Evolutionary conservation across 2,329 filamentous ascomycete genomes (phyloP).

Genomic region (Chaetomiaceae sp.): DNA sequence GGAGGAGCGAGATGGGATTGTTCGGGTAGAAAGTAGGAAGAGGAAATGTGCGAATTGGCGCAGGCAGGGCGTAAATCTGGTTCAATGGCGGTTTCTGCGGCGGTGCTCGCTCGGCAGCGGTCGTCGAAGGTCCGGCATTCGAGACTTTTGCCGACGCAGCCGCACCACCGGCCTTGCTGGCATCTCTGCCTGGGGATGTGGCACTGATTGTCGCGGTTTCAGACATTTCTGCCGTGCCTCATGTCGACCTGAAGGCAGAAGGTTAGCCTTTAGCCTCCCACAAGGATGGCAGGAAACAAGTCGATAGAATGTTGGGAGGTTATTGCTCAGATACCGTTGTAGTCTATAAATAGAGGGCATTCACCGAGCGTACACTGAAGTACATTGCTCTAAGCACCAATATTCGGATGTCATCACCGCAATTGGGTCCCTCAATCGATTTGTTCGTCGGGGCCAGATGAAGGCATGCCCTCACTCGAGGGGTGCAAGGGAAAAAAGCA

Average conservation of each 20-base stretch:
- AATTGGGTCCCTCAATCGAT: conserved; percentile 23
- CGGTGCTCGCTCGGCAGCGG: not conserved
- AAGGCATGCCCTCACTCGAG: not conserved
- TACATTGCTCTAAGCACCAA: conserved; percentile 53
- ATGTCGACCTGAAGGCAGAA: conserved; percentile 41
- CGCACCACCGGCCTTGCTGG: not conserved
- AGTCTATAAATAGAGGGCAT: conserved; percentile 69
- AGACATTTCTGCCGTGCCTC: conserved; percentile 42
- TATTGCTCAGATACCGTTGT: conserved; percentile 91
- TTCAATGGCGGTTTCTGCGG: conserved; percentile 41
- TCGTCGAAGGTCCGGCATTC: not conserved
- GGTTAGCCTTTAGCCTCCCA: conserved; percentile 18
- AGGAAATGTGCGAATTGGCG: conserved; percentile 76
- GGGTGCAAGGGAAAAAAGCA: not conserved
- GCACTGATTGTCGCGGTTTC: conserved; percentile 30
- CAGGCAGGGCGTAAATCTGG: conserved; percentile 75
- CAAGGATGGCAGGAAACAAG: not conserved
- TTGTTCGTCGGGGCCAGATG: not conserved
- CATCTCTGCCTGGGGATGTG: conserved; percentile 2
- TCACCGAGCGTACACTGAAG: conserved; percentile 59
- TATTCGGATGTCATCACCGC: conserved; percentile 58
- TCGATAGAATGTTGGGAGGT: not conserved
- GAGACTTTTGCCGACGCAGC: not conserved
- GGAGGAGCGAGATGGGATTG: conserved; percentile 84
- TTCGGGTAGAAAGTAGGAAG: conserved; percentile 85